These are phyloP conservation scores for Komagataella pseudopastoris DNA, from an alignment of 805 yeast genomes.

Conservation along the genomic window DNA sequence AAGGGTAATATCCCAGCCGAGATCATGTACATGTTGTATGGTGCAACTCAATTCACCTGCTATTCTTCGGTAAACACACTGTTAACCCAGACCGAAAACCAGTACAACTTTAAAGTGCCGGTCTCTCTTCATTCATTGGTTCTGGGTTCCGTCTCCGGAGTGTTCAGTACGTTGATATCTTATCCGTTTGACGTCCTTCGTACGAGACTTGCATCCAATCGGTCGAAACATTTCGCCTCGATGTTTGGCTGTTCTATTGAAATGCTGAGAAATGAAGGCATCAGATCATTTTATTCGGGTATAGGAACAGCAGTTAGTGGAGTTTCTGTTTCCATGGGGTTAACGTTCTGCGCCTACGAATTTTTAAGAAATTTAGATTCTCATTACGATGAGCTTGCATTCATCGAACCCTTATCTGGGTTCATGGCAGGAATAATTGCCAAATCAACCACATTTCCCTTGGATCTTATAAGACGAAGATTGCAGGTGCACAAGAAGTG, in stretches of 20 bases:
- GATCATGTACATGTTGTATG: constrained; percentile 70
- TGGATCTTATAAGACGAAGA: constrained; percentile 73
- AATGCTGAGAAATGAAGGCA: constrained; percentile 22
- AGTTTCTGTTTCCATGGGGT: constrained; percentile 58
- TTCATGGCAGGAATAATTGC: constrained; percentile 64
- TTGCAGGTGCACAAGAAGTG: constrained; percentile 39
- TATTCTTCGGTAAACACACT: constrained; percentile 40
- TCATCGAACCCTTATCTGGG: constrained; percentile 48
- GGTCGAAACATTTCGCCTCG: constrained; percentile 18
- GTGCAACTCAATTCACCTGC: constrained; percentile 72
- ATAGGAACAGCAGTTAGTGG: constrained; percentile 39
- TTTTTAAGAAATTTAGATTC: constrained; percentile 10
- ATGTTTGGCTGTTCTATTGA: constrained; percentile 18
- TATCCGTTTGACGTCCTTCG: constrained; percentile 89
- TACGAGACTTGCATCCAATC: constrained; percentile 71
- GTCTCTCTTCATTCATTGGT: constrained; percentile 30
- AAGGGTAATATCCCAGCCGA: constrained; percentile 94
- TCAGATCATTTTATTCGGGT: constrained; percentile 36
- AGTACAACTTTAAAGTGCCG: constrained; percentile 12
- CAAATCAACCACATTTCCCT: constrained; percentile 68
- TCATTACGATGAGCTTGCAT: constrained; percentile 18
- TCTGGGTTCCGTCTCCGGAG: constrained; percentile 72
- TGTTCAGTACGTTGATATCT: constrained; percentile 54
- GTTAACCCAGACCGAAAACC: constrained; percentile 19
- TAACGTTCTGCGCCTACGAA: constrained; percentile 63